These are phyloP conservation scores for Vigna angularis DNA, from an alignment of 306 rosid genomes.

Conservation along the genomic window DNA sequence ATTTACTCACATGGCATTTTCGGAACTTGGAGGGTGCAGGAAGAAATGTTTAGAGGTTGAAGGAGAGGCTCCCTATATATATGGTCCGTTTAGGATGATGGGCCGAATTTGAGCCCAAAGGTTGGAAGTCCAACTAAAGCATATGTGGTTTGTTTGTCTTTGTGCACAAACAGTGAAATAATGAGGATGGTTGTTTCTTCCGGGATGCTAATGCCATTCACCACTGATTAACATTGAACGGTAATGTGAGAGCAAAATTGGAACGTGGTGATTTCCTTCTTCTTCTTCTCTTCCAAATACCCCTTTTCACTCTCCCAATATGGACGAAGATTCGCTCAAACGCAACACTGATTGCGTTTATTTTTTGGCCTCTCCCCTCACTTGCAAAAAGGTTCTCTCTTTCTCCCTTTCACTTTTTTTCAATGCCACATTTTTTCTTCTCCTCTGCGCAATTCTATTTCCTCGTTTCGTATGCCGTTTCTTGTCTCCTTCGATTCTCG, in stretches of 20 bases:
- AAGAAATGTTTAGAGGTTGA: too few relatives aligned
- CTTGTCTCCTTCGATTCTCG: slow-evolving; percentile 41
- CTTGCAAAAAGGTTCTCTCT: slow-evolving; percentile 81
- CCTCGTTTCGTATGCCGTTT: slow-evolving; percentile 7
- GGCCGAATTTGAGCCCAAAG: slow-evolving; percentile 1
- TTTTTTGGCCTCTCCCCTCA: slow-evolving; percentile 89
- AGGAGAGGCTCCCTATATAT: too few relatives aligned
- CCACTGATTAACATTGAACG: slow-evolving; percentile 15
- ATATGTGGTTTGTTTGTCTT: neutral
- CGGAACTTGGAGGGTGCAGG: too few relatives aligned
- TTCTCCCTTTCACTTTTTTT: neutral
- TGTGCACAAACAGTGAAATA: slow-evolving; percentile 12
- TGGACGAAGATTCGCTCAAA: slow-evolving; percentile 73
- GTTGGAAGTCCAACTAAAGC: neutral
- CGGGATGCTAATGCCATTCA: slow-evolving; percentile 17
- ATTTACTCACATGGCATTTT: too few relatives aligned
- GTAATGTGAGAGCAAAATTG: slow-evolving; percentile 22
- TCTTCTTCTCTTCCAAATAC: slow-evolving; percentile 29
- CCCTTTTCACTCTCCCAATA: slow-evolving; percentile 30
- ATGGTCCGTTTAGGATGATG: neutral
- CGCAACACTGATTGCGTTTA: slow-evolving; percentile 86
- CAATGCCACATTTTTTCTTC: neutral
- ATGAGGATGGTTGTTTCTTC: slow-evolving; percentile 3
- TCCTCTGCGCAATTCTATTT: too few relatives aligned
- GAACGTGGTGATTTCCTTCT: slow-evolving; percentile 40